These are phyloP conservation scores for Auriscalpium microsporum DNA, from an alignment of 768 basidiomycete species.

Conservation along the genomic window DNA sequence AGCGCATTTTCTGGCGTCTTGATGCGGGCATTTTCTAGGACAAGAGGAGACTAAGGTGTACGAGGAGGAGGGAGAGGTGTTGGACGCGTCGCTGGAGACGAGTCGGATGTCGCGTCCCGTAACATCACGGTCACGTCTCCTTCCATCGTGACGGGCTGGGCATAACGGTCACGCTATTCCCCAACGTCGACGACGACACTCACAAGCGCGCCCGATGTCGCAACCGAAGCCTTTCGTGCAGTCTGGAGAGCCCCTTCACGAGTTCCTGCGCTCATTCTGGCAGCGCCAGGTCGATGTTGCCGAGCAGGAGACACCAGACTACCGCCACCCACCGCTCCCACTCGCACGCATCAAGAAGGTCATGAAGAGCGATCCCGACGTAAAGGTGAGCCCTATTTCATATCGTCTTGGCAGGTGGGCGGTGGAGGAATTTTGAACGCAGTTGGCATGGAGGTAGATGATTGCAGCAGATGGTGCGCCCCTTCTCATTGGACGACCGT, in stretches of 20 bases:
- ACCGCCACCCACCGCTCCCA: slow-evolving; percentile 80
- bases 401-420: not conserved
- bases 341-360: slow-evolving; percentile 97
- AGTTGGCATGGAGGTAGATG: slow-evolving; percentile 50
- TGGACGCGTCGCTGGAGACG: not conserved
- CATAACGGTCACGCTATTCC: not conserved
- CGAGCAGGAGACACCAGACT: slow-evolving; percentile 84
- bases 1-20: not conserved
- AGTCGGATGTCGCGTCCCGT: not conserved
- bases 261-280: slow-evolving; percentile 86
- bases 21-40: not conserved
- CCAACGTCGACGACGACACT: not conserved
- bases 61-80: not conserved
- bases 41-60: not conserved
- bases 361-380: slow-evolving; percentile 97
- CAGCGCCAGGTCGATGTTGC: slow-evolving; percentile 79
- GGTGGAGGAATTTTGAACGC: not conserved
- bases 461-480: slow-evolving; percentile 85
- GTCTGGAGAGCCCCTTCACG: slow-evolving; percentile 77
- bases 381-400: slow-evolving; percentile 57
- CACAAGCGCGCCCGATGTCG: not conserved
- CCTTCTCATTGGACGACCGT: slow-evolving; percentile 11
- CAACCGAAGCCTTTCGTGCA: slow-evolving; percentile 56
- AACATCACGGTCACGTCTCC: not conserved
- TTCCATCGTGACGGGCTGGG: not conserved